Evolutionary conservation across 805 yeast species (phyloP).

Genomic region (Zygoascus ofunaensis): DNA sequence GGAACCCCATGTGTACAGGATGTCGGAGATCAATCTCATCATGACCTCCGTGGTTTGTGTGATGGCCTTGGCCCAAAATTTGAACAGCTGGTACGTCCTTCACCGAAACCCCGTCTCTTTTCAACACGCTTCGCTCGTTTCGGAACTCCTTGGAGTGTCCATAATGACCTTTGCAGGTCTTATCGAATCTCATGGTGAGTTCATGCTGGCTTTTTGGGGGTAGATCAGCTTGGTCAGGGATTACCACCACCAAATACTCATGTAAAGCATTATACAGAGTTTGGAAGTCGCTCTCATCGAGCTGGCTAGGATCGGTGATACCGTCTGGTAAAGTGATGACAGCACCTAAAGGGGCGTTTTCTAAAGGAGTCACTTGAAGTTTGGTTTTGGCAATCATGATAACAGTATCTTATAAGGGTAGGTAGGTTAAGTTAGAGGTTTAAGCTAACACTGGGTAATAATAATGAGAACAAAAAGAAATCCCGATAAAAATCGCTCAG

Average conservation of each 20-base stretch:
- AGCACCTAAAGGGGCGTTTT: slow-evolving; percentile 59
- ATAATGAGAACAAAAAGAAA: too few species aligned
- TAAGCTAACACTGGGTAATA: too few species aligned
- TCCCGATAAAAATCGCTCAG: too few species aligned
- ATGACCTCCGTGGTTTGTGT: slow-evolving; percentile 47
- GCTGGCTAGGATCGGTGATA: slow-evolving; percentile 62
- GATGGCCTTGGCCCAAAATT: slow-evolving; percentile 73
- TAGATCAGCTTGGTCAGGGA: slow-evolving; percentile 61
- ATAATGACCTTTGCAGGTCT: slow-evolving; percentile 57
- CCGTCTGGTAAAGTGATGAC: slow-evolving; percentile 53
- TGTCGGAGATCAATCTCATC: slow-evolving; percentile 58
- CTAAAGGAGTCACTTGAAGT: slow-evolving; percentile 37
- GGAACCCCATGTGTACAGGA: slow-evolving; percentile 79
- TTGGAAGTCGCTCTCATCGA: slow-evolving; percentile 58
- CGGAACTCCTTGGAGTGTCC: slow-evolving; percentile 81
- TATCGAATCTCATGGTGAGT: slow-evolving; percentile 72
- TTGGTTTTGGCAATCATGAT: background rate
- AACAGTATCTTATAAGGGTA: slow-evolving; percentile 2
- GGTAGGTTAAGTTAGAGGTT: background rate
- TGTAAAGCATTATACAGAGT: slow-evolving; percentile 55
- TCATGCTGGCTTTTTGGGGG: slow-evolving; percentile 67
- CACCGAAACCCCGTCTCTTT: slow-evolving; percentile 71
- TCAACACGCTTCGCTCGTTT: slow-evolving; percentile 56
- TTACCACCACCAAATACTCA: slow-evolving; percentile 59
- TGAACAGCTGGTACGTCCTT: slow-evolving; percentile 85